These are phyloP conservation scores for Blakeslea trispora DNA, from an alignment of 371 early-diverging fungal species.

Conservation along the genomic window DNA sequence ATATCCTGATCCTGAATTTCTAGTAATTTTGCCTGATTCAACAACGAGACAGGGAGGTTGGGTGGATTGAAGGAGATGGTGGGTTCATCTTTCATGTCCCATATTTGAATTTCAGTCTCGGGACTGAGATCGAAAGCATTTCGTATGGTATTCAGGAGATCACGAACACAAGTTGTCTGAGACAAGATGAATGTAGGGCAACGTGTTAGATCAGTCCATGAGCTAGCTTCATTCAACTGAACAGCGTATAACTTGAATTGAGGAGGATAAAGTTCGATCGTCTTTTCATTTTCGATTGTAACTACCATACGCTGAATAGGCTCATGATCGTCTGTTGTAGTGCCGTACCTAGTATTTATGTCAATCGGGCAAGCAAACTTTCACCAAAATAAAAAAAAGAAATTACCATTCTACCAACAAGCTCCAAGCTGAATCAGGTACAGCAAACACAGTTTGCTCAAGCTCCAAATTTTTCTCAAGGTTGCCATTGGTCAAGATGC, in stretches of 20 bases:
- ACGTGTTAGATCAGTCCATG: conserved; percentile 1
- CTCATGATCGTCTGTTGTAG: not conserved
- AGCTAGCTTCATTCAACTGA: not conserved
- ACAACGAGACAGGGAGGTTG: conserved; percentile 2
- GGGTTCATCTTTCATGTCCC: conserved; percentile 14
- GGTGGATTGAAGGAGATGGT: not conserved
- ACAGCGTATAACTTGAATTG: conserved; percentile 21
- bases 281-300: not conserved
- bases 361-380: too few relatives aligned
- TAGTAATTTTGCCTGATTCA: not conserved
- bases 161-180: not conserved
- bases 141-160: conserved; percentile 12
- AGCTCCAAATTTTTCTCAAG: conserved; percentile 16
- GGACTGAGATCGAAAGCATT: conserved; percentile 14
- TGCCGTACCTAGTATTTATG: conserved; percentile 14
- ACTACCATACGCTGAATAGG: conserved; percentile 16
- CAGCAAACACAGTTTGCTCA: conserved; percentile 11
- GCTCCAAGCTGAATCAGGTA: conserved; percentile 27
- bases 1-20: conserved; percentile 5
- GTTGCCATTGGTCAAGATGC: conserved; percentile 12
- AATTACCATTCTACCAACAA: conserved; percentile 27
- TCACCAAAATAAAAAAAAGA: not conserved
- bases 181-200: conserved; percentile 20
- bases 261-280: conserved; percentile 29
- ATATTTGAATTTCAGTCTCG: conserved; percentile 22